A percentile compares a stretch with the other conserved stretches of the same genome.
Conservation (phyloP, 192 early-diverging fungal species). For the Funneliformis mosseae region DNA sequence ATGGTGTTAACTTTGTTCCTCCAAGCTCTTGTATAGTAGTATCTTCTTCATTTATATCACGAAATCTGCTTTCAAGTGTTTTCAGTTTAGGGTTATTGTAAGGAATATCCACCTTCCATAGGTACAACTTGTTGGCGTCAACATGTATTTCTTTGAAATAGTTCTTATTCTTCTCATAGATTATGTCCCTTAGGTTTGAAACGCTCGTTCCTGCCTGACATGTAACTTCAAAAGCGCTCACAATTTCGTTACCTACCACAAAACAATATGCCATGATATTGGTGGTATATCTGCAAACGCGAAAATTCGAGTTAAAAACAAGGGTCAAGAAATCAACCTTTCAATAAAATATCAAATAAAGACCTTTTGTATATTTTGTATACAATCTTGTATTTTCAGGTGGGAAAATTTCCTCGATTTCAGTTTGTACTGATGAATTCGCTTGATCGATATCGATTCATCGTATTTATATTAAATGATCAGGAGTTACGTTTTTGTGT, state of each 20-base stretch:
- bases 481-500: no score
- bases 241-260: conserved; percentile 14
- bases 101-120: conserved; percentile 29
- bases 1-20: conserved; percentile 18
- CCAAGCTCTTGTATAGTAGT: conserved; percentile 24
- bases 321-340: no score
- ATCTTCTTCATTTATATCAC: conserved; percentile 14
- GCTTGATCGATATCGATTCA: no score
- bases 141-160: conserved; percentile 8
- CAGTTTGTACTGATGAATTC: no score
- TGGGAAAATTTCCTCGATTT: no score
- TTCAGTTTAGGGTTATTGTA: conserved; percentile 18
- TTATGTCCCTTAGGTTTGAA: conserved; percentile 10
- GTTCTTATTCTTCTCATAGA: conserved; percentile 27
- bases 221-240: conserved; percentile 11
- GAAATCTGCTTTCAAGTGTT: conserved; percentile 27
- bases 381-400: no score
- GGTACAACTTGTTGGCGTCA: conserved; percentile 6
- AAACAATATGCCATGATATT: conserved; percentile 24
- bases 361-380: no score
- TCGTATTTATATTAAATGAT: no score
- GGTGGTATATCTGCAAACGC: background rate
- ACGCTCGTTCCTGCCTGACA: background rate
- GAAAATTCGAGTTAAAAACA: no score
- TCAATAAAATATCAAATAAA: no score